These are phyloP conservation scores for Plantago ovata DNA, from an alignment of 257 asterid species.

Conservation along the genomic window DNA sequence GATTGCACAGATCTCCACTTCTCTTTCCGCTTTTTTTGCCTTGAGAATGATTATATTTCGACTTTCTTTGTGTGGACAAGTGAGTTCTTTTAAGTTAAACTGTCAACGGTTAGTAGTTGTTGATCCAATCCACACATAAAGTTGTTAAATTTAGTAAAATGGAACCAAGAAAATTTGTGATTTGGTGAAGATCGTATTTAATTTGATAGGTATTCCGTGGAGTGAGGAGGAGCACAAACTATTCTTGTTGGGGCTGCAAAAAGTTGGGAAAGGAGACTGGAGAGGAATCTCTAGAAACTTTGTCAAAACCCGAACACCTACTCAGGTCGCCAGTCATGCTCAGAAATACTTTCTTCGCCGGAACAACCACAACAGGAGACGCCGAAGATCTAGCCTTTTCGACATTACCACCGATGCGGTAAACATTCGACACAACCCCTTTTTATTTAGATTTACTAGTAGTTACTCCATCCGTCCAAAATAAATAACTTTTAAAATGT, in stretches of 20 bases:
- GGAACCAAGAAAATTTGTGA: no score
- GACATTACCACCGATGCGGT: constrained; percentile 88
- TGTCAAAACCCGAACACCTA: constrained; percentile 89
- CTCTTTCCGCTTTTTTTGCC: no score
- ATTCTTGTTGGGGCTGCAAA: constrained; percentile 80
- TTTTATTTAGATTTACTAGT: background rate
- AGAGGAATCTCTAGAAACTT: constrained; percentile 95
- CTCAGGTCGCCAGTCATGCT: constrained; percentile 99
- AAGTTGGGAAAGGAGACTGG: constrained; percentile 98
- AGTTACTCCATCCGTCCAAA: no score
- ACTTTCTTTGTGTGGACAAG: no score
- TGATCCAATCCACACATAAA: no score
- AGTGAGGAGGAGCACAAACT: constrained; percentile 91
- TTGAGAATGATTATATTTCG: no score
- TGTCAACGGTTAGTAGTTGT: no score
- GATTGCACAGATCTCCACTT: no score
- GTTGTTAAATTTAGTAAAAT: no score
- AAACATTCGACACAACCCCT: background rate
- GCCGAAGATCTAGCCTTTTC: constrained; percentile 95
- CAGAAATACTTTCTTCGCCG: constrained; percentile 93
- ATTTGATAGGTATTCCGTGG: constrained; percentile 78
- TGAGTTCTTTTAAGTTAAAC: no score
- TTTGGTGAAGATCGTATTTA: no score
- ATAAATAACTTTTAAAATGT: no score
- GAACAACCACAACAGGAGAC: constrained; percentile 69